Evolutionary conservation across 345 rosid genomes (phyloP).

Genomic region (Eucalyptus sp.): DNA sequence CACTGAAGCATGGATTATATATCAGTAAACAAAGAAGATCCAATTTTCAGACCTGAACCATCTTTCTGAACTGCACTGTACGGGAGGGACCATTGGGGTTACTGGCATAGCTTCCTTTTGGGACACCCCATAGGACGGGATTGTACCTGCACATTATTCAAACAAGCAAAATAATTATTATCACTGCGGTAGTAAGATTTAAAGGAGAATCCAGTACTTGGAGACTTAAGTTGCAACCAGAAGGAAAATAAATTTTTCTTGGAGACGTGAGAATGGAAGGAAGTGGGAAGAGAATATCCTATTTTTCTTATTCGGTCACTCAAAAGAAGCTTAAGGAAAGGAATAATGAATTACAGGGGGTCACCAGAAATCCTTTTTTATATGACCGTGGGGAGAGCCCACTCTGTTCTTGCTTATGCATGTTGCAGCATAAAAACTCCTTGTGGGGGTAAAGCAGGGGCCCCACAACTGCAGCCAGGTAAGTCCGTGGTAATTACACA

Average conservation of each 20-base stretch:
- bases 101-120: slow-evolving; percentile 96
- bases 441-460: background rate
- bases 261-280: background rate
- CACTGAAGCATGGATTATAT: background rate
- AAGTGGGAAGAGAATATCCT: background rate
- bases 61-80: slow-evolving; percentile 70
- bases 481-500: background rate
- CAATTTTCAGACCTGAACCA: slow-evolving; percentile 69
- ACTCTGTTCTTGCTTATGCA: background rate
- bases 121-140: slow-evolving; percentile 95
- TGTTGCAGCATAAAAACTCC: background rate
- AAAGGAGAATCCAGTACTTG: background rate
- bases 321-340: background rate
- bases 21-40: background rate
- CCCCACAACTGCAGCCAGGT: background rate
- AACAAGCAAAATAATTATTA: background rate
- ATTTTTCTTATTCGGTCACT: background rate
- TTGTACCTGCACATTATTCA: slow-evolving; percentile 43
- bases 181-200: background rate
- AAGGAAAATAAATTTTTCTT: background rate
- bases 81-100: slow-evolving; percentile 67
- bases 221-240: background rate
- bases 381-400: background rate
- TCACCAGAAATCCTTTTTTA: background rate
- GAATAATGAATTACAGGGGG: background rate